Evolutionary conservation across 352 stramenopile species (phyloP).

Genomic region (Phytophthora macrochlamydospora): DNA sequence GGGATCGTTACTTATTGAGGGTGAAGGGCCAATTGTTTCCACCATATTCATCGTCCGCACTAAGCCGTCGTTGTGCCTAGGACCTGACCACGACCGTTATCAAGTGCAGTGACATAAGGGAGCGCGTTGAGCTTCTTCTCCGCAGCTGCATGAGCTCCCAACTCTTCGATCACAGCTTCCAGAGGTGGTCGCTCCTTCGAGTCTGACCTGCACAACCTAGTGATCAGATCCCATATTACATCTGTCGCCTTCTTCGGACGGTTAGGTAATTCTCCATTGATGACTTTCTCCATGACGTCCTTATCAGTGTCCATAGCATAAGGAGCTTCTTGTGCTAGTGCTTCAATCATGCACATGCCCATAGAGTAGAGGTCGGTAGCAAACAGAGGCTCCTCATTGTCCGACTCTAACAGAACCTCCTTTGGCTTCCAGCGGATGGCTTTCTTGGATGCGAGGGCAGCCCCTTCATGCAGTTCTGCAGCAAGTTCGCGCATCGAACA

Average conservation of each 20-base stretch:
- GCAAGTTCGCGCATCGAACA: neutral
- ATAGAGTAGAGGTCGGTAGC: slow-evolving; percentile 37
- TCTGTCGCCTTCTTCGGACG: neutral
- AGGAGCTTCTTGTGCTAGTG: slow-evolving; percentile 11
- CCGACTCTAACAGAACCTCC: slow-evolving; percentile 20
- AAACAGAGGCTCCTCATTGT: slow-evolving; percentile 1
- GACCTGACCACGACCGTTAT: neutral
- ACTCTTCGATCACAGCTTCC: slow-evolving; percentile 15
- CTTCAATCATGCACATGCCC: slow-evolving; percentile 36
- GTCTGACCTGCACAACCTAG: slow-evolving; percentile 14
- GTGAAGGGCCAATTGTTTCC: too few relatives aligned
- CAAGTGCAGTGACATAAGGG: neutral
- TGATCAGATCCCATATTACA: slow-evolving; percentile 20
- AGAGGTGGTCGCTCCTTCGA: slow-evolving; percentile 13
- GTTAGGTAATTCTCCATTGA: slow-evolving; percentile 7
- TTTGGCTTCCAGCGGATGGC: slow-evolving; percentile 33
- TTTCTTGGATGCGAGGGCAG: neutral
- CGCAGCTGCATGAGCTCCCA: slow-evolving; percentile 7
- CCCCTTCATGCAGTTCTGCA: neutral
- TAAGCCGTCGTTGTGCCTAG: neutral
- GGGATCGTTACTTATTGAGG: too few relatives aligned
- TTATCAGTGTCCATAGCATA: slow-evolving; percentile 9
- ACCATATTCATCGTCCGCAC: neutral
- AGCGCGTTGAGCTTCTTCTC: slow-evolving; percentile 2
- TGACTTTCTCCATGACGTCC: slow-evolving; percentile 9